Evolutionary conservation across 2,329 filamentous ascomycete genomes (phyloP).

Genomic region (Zasmidium citrigriseum): DNA sequence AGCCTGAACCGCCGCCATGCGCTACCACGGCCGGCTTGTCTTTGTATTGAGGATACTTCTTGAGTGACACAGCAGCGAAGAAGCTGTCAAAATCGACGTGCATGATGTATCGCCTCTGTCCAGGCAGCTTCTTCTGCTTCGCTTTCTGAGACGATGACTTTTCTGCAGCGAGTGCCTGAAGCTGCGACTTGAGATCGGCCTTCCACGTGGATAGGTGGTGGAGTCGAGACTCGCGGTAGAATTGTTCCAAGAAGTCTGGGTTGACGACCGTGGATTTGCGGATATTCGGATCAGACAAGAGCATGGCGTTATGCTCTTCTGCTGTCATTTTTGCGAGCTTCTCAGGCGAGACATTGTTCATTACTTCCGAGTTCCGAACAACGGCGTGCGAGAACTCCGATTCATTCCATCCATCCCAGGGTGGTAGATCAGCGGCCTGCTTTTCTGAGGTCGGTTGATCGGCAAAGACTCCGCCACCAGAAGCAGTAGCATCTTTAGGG

Average conservation of each 20-base stretch:
- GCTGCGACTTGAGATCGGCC: conserved; percentile 83
- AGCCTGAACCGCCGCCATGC: conserved; percentile 79
- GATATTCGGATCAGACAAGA: conserved; percentile 81
- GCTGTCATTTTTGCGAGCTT: conserved; percentile 65
- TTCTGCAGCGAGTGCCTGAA: conserved; percentile 78
- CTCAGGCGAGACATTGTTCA: conserved; percentile 30
- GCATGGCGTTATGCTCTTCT: conserved; percentile 86
- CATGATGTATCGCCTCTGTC: conserved; percentile 77
- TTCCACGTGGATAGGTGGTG: conserved; percentile 98
- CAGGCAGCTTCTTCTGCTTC: conserved; percentile 58
- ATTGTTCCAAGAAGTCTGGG: conserved; percentile 90
- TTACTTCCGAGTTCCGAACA: conserved; percentile 31
- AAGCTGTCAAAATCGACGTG: conserved; percentile 99
- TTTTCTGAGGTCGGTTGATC: background rate
- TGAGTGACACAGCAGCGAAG: conserved; percentile 89
- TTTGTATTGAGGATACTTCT: conserved; percentile 71
- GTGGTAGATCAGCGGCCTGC: conserved; percentile 13
- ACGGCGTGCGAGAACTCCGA: conserved; percentile 36
- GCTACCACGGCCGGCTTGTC: conserved; percentile 87
- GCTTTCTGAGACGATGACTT: conserved; percentile 56
- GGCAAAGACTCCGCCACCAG: background rate
- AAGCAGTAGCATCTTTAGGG: background rate
- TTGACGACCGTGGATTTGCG: conserved; percentile 89
- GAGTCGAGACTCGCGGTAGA: conserved; percentile 89
- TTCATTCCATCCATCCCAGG: conserved; percentile 35